Conservation (phyloP, 768 basidiomycete genomes). For the Termitomyces sp. region DNA sequence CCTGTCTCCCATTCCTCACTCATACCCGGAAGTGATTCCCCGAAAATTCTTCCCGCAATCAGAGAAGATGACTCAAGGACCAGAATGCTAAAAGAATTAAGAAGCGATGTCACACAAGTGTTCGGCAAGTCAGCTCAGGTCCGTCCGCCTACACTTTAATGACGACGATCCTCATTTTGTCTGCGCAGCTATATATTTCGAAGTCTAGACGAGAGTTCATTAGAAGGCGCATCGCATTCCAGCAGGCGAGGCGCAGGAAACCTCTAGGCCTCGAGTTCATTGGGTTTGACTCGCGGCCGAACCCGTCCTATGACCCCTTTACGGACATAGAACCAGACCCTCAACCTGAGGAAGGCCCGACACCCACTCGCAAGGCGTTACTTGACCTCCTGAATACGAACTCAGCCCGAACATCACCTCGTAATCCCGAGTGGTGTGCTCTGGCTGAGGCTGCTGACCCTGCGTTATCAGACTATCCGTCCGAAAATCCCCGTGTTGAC, state of each 20-base stretch:
- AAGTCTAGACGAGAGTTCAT: not conserved
- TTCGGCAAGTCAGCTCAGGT: not conserved
- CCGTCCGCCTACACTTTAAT: not conserved
- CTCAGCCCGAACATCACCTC: not conserved
- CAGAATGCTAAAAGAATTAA: not conserved
- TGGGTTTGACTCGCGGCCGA: constrained; percentile 3
- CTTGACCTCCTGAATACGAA: not conserved
- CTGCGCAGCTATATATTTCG: not conserved
- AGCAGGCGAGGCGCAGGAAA: not conserved
- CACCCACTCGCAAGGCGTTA: not conserved
- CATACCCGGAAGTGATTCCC: not conserved
- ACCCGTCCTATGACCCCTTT: constrained; percentile 7
- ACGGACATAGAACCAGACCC: not conserved
- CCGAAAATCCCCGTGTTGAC: not conserved
- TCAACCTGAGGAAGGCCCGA: not conserved
- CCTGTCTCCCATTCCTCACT: not conserved
- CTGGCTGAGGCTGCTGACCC: not conserved
- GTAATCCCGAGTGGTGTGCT: not conserved
- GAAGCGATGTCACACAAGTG: not conserved
- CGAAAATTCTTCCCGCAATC: not conserved
- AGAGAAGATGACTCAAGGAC: not conserved
- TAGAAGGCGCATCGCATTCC: not conserved
- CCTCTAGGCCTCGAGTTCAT: constrained; percentile 4
- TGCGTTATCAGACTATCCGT: not conserved
- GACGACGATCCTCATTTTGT: not conserved